phyloP scores from a whole-genome alignment of 2,329 filamentous ascomycete species.

The Fusarium neocosmosporiellum region DNA sequence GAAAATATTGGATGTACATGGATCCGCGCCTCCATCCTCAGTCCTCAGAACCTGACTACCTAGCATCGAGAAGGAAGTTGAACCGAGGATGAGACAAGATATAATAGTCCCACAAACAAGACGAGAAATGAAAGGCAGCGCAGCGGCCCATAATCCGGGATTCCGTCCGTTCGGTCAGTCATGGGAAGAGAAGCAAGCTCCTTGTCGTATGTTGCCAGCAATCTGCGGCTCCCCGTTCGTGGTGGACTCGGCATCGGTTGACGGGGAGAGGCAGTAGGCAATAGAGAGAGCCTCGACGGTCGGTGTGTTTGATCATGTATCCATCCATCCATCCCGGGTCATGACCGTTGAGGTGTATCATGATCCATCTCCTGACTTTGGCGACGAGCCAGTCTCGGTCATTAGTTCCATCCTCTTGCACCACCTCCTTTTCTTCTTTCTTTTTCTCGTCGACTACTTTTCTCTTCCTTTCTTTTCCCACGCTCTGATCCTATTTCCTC shows the following conservation, averaged over 20 bases:
- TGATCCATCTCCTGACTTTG: constrained; percentile 30
- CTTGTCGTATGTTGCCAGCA: constrained; percentile 7
- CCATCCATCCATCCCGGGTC: constrained; percentile 1
- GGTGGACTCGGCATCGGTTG: not conserved
- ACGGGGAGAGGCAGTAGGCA: not conserved
- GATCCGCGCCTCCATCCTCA: not conserved
- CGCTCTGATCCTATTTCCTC: constrained; percentile 1
- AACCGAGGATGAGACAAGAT: constrained; percentile 11
- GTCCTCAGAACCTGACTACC: not conserved
- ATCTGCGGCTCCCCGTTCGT: constrained; percentile 5
- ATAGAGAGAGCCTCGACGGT: not conserved
- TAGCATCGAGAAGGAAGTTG: constrained; percentile 24
- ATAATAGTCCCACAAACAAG: not conserved
- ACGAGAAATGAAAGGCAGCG: constrained; percentile 9
- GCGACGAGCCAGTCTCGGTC: not conserved
- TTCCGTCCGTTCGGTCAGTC: constrained; percentile 12
- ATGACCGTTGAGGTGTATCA: constrained; percentile 12
- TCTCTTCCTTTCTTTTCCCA: constrained; percentile 1
- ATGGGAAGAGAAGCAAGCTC: constrained; percentile 5
- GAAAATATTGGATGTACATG: not conserved
- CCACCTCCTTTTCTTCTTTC: not conserved
- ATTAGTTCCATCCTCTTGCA: not conserved
- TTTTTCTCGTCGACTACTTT: constrained; percentile 3
- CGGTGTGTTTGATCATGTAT: constrained; percentile 5
- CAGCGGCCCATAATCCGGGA: constrained; percentile 24